A percentile compares a stretch with the other conserved stretches of the same genome.
Evolutionary conservation across 2,329 filamentous ascomycete species (phyloP).

Genomic region (Orbilia oligospora): DNA sequence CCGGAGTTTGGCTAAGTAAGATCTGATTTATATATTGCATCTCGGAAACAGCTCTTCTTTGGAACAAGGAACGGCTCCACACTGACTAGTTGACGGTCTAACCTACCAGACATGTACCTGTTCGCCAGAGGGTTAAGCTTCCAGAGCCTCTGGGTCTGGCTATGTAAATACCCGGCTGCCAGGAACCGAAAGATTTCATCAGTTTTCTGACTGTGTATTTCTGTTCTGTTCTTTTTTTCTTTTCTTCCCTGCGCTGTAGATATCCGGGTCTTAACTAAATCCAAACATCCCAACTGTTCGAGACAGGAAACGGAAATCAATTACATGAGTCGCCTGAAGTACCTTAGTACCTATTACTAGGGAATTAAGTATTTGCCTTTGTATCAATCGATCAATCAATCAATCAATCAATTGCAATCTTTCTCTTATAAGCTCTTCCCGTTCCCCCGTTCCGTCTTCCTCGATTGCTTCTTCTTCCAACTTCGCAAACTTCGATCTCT

Average conservation of each 20-base stretch:
- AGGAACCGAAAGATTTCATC: constrained; percentile 33
- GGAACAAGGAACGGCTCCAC: constrained; percentile 20
- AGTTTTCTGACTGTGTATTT: constrained; percentile 35
- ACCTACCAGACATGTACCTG: not conserved
- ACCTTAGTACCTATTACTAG: no score
- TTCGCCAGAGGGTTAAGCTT: constrained; percentile 16
- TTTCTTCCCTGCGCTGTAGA: not conserved
- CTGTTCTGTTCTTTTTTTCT: constrained; percentile 8
- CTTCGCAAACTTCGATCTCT: constrained; percentile 20
- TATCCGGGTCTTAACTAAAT: not conserved
- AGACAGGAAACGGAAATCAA: not conserved
- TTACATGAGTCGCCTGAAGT: not conserved
- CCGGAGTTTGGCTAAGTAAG: not conserved
- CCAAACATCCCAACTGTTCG: not conserved
- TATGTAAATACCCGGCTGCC: constrained; percentile 58
- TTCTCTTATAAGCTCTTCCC: constrained; percentile 12
- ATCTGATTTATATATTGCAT: not conserved
- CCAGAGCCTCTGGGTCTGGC: constrained; percentile 34
- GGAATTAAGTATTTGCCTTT: not conserved
- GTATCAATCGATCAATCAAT: not conserved
- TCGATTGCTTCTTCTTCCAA: not conserved
- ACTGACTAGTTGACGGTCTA: not conserved
- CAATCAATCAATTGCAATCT: not conserved
- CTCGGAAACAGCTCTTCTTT: constrained; percentile 43
- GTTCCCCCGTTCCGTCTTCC: constrained; percentile 2